Percentiles rank a stretch among this genome's conserved stretches.
Evolutionary conservation across 164 flowering plant genomes (phyloP).

Genomic region (Litsea cubeba): DNA sequence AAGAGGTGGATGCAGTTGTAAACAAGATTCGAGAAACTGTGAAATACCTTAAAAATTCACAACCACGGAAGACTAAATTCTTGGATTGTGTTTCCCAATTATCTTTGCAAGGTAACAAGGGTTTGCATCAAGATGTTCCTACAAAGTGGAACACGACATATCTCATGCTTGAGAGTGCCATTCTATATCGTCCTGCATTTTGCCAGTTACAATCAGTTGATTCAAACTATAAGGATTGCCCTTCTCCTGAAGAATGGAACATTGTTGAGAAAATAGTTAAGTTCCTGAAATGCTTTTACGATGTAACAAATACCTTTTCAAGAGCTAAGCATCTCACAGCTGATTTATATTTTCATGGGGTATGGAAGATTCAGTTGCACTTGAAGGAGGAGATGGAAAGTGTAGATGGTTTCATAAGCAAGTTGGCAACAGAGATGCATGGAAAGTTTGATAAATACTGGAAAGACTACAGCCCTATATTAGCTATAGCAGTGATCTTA

Average conservation of each 20-base stretch:
- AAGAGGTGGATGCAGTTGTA: not conserved
- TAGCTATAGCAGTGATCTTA: constrained; percentile 72
- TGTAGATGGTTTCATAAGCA: constrained; percentile 15
- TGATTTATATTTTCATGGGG: constrained; percentile 54
- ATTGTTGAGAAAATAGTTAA: constrained; percentile 48
- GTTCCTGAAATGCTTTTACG: constrained; percentile 51
- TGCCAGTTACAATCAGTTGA: constrained; percentile 45
- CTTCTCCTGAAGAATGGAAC: constrained; percentile 70
- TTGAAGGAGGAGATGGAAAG: constrained; percentile 30
- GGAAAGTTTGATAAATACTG: constrained; percentile 66
- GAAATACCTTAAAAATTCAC: not conserved
- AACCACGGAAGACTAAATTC: not conserved
- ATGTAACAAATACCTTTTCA: constrained; percentile 53
- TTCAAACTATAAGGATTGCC: constrained; percentile 29
- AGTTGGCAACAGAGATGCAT: constrained; percentile 37
- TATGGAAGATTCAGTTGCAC: constrained; percentile 52
- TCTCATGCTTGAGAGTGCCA: constrained; percentile 6
- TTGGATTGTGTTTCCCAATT: not conserved
- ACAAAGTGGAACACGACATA: constrained; percentile 10
- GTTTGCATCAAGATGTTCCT: not conserved
- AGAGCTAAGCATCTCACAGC: constrained; percentile 42
- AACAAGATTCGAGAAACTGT: not conserved
- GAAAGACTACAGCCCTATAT: constrained; percentile 51
- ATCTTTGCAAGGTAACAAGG: not conserved
- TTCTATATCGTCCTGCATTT: constrained; percentile 2